Conservation (phyloP, 192 early-diverging fungal genomes). For the Gigaspora rosea region DNA sequence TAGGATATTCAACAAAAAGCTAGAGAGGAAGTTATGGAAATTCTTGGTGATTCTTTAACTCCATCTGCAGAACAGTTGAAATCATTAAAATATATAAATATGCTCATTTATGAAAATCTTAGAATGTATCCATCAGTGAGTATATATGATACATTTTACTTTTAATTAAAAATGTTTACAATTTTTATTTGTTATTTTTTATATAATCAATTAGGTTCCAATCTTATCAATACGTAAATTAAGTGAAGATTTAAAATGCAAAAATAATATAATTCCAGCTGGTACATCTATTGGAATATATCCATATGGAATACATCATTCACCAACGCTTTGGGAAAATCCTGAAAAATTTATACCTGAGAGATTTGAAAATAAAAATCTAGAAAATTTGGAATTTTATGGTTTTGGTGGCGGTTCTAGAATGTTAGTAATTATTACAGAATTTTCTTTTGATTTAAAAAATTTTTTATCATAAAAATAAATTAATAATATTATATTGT, state of each 20-base stretch:
- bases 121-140: neutral
- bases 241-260: neutral
- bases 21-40: neutral
- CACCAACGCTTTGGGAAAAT: conserved; percentile 1
- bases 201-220: neutral
- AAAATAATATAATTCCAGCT: neutral
- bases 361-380: conserved; percentile 1
- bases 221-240: neutral
- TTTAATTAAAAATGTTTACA: neutral
- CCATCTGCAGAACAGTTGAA: neutral
- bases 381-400: neutral
- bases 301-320: conserved; percentile 6
- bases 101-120: neutral
- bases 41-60: neutral
- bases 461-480: neutral
- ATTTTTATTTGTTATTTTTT: neutral
- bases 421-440: neutral
- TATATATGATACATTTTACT: neutral
- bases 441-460: neutral
- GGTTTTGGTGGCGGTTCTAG: neutral
- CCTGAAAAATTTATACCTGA: conserved; percentile 6
- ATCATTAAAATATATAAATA: conserved; percentile 7
- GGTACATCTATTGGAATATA: neutral
- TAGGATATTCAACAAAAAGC: conserved; percentile 3
- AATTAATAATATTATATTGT: neutral